phyloP scores from a whole-genome alignment of 805 yeast species.

The Brettanomyces sp. region DNA sequence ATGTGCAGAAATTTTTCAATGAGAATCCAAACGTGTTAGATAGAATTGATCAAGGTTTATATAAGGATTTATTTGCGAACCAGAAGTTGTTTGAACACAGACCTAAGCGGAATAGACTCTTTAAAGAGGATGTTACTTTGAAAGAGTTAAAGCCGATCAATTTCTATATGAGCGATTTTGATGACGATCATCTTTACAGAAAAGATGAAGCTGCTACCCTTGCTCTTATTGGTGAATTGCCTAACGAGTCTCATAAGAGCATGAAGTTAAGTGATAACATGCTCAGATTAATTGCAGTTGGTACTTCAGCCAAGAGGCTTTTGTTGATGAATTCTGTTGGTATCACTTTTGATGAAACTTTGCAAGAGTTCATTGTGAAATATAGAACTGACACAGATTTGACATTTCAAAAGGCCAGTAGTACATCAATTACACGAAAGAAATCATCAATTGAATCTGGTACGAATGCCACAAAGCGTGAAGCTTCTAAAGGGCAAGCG shows the following conservation, averaged over 20 bases:
- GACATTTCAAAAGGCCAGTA: not conserved
- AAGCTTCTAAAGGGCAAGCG: not conserved
- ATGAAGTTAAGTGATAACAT: conserved; percentile 25
- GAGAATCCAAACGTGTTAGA: conserved; percentile 4
- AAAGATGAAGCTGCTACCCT: conserved; percentile 20
- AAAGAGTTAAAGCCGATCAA: conserved; percentile 52
- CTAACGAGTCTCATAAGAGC: conserved; percentile 12
- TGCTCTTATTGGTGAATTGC: conserved; percentile 26
- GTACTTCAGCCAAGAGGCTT: conserved; percentile 22
- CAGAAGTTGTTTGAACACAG: conserved; percentile 8
- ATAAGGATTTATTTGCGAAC: not conserved
- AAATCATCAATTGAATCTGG: not conserved
- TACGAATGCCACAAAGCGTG: not conserved
- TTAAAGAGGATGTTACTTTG: conserved; percentile 54
- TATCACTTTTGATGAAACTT: conserved; percentile 16
- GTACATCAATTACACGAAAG: not conserved
- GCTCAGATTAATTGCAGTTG: conserved; percentile 27
- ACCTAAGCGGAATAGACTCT: conserved; percentile 45
- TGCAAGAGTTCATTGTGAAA: conserved; percentile 6
- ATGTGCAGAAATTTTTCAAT: conserved; percentile 9
- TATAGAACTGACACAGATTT: not conserved
- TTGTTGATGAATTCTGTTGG: conserved; percentile 19
- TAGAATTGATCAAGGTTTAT: conserved; percentile 2
- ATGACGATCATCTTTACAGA: conserved; percentile 40
- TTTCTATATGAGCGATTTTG: conserved; percentile 48